Conservation (phyloP, 2,329 filamentous ascomycete genomes). For the Plectosphaerella sp. region DNA sequence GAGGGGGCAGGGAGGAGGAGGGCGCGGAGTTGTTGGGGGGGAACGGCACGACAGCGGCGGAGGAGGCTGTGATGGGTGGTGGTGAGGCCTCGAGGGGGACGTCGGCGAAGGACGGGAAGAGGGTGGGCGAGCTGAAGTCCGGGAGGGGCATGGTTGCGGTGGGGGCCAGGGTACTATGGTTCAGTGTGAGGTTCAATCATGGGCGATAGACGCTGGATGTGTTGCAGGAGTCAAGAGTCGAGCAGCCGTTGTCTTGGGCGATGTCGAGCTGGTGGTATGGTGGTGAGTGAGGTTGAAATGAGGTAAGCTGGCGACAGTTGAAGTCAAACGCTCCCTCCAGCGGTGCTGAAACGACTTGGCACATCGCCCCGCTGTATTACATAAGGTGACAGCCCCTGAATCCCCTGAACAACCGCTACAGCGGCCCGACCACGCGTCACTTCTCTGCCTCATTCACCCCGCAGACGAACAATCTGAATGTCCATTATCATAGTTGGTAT, state of each 20-base stretch:
- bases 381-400: too few species aligned
- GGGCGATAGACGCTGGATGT: background rate
- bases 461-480: too few species aligned
- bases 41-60: background rate
- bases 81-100: conserved; percentile 17
- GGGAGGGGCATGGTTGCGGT: conserved; percentile 14
- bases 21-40: conserved; percentile 1
- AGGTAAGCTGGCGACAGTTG: background rate
- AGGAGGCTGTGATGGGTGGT: conserved; percentile 3
- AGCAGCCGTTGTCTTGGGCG: background rate
- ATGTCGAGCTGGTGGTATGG: background rate
- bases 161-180: background rate
- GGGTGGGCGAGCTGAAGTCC: conserved; percentile 23
- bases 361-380: too few species aligned
- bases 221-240: background rate
- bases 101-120: conserved; percentile 28
- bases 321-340: too few species aligned
- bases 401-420: too few species aligned
- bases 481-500: too few species aligned
- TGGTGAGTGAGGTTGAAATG: background rate
- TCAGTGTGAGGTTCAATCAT: background rate
- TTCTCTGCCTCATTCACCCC: background rate
- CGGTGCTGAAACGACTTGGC: background rate
- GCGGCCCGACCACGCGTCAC: background rate
- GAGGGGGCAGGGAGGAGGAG: background rate